These are phyloP conservation scores for Pythium monospermum DNA, from an alignment of 352 stramenopile genomes.

Conservation along the genomic window DNA sequence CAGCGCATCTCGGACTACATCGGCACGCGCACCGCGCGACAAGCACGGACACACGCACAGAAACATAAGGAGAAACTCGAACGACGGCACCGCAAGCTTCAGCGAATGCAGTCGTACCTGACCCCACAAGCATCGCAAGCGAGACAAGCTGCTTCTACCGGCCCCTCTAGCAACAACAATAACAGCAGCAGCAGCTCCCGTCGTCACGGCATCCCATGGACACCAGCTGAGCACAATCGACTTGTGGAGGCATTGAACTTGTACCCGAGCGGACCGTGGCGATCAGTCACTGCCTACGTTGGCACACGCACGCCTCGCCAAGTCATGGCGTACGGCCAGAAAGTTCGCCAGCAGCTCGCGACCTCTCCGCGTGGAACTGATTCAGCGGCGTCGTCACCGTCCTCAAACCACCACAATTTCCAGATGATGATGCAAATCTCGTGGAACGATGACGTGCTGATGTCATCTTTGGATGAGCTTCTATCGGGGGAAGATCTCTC, in stretches of 20 bases:
- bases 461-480: no score
- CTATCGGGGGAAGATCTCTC: no score
- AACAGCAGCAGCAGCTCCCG: constrained; percentile 4
- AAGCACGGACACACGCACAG: constrained; percentile 12
- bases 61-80: constrained; percentile 15
- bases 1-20: constrained; percentile 10
- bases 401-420: no score
- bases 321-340: constrained; percentile 56
- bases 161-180: neutral
- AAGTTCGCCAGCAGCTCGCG: constrained; percentile 53
- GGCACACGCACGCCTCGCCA: constrained; percentile 41
- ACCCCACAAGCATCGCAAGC: no score
- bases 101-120: constrained; percentile 9
- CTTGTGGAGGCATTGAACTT: constrained; percentile 43
- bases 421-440: no score
- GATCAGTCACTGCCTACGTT: constrained; percentile 36
- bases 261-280: constrained; percentile 42
- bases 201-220: constrained; percentile 23
- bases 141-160: no score
- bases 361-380: no score
- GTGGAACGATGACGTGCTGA: no score
- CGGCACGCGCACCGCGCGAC: constrained; percentile 10
- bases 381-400: no score
- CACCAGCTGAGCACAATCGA: constrained; percentile 41
- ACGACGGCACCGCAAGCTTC: constrained; percentile 8